Evolutionary conservation across 148 eudicot species (phyloP).

Genomic region (Silene uniflora): DNA sequence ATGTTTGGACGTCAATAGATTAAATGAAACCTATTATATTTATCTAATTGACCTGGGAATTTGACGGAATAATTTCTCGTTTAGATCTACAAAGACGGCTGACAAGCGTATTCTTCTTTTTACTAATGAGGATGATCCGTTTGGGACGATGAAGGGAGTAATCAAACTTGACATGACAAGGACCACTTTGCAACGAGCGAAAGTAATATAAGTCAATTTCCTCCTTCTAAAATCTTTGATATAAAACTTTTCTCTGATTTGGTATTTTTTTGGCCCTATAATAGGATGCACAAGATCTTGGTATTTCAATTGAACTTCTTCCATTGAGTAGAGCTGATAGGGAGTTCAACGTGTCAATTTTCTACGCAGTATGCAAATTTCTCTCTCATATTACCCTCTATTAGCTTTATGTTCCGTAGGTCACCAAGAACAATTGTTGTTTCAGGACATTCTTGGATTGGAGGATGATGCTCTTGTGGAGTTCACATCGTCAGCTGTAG

Average conservation of each 20-base stretch:
- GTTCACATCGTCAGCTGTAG: conserved; percentile 63
- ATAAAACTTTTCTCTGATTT: background rate
- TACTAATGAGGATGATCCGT: conserved; percentile 96
- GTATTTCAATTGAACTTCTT: conserved; percentile 82
- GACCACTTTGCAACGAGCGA: conserved; percentile 94
- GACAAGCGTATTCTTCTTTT: conserved; percentile 77
- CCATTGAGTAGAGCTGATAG: conserved; percentile 63
- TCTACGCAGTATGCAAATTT: conserved; percentile 60
- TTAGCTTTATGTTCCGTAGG: conserved; percentile 9
- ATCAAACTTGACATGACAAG: conserved; percentile 81
- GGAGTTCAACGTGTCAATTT: conserved; percentile 67
- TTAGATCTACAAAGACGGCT: conserved; percentile 79
- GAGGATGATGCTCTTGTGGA: conserved; percentile 64
- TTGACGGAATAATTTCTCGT: conserved; percentile 12
- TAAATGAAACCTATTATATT: conserved; percentile 9
- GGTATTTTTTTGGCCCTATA: conserved; percentile 19
- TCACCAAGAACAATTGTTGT: conserved; percentile 16
- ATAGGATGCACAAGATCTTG: conserved; percentile 98
- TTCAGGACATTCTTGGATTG: conserved; percentile 83
- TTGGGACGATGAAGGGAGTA: conserved; percentile 78
- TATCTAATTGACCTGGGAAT: conserved; percentile 13
- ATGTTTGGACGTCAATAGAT: background rate
- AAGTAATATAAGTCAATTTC: conserved; percentile 36
- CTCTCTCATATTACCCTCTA: conserved; percentile 7
- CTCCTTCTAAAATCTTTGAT: background rate